Evolutionary conservation across 768 basidiomycete genomes (phyloP).

Genomic region (Pleurotus salmoneostramineus): DNA sequence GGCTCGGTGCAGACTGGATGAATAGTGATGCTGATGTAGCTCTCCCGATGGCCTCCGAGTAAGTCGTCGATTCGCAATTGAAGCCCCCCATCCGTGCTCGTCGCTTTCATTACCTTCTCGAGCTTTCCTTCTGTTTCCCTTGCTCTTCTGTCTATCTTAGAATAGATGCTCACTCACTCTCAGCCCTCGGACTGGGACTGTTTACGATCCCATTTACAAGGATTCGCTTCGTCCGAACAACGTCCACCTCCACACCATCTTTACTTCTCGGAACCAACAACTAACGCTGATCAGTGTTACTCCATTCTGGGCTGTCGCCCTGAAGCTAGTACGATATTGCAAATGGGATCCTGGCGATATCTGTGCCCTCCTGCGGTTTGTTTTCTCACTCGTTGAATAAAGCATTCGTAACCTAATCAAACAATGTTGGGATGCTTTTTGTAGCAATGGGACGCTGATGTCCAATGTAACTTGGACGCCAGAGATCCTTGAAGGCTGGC

Average conservation of each 20-base stretch:
- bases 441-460: conserved; percentile 50
- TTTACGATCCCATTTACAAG: conserved; percentile 59
- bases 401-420: background rate
- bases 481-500: conserved; percentile 51
- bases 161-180: background rate
- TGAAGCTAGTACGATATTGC: conserved; percentile 67
- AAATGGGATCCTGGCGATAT: conserved; percentile 64
- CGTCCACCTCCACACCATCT: conserved; percentile 51
- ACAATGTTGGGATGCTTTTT: conserved; percentile 23
- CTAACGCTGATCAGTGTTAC: conserved; percentile 57
- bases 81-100: background rate
- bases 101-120: background rate
- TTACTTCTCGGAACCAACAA: conserved; percentile 43
- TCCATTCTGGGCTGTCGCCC: conserved; percentile 69
- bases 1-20: conserved; percentile 71
- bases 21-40: conserved; percentile 72
- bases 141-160: background rate
- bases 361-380: conserved; percentile 60
- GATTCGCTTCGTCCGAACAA: conserved; percentile 51
- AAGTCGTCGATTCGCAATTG: conserved; percentile 21
- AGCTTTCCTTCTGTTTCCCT: background rate
- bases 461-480: conserved; percentile 54
- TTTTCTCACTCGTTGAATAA: conserved; percentile 10
- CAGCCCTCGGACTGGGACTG: conserved; percentile 13
- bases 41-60: conserved; percentile 63